Base-by-base conservation (phyloP, 2,329 filamentous ascomycete species). In the Diaporthe citrichinensis region DNA sequence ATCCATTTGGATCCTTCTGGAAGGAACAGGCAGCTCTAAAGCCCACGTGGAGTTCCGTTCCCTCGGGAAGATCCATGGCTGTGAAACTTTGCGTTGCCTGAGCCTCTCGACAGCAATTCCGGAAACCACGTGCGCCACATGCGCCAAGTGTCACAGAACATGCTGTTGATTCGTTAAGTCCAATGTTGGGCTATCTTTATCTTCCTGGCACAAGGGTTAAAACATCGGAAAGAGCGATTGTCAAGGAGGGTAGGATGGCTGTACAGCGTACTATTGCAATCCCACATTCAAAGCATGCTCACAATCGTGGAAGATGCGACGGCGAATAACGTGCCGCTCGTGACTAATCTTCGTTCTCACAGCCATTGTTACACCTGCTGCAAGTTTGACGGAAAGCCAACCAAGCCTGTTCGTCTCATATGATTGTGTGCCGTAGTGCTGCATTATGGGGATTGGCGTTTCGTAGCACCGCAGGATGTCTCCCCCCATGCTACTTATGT, bases 21-120 rank as follows among this genome's bases (percentile, higher is more conserved):
- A 44, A 62, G 59, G 39, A 62, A 46, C 59, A 59, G 25, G 39
- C 14, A 31, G 41, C 25, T 46, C 39, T 28, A 17, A 17, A 62
- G 59, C 25, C 39, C 59, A 62, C 59, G 59, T 62, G 59, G 59
- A 23, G 25, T 62, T 46, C 59, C 59, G 14, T 44, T 31, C 14
- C 59, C 15, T 46, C 39, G 59, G 59, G 8, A 44, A 2, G 7
- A 28, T 36, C 17, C 36, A 61, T n/a, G 58, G 57, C 59, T 14
- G 9, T 46, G 39, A 12, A 28, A 62, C 39, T 28, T 44, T 46
- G 58, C 31, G 39, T 31, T 62, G 25, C 15, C 39, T 31, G 8
- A 46, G 59, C 57, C 15, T 23, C 15, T 14, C 8, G n/a, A 62
- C 59, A 31, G 39, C n/a, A 23, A 31, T 12, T 17, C n/a, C 44